Base-by-base conservation (phyloP, 352 stramenopile genomes). In the Phytopythium chamaehyphon region DNA sequence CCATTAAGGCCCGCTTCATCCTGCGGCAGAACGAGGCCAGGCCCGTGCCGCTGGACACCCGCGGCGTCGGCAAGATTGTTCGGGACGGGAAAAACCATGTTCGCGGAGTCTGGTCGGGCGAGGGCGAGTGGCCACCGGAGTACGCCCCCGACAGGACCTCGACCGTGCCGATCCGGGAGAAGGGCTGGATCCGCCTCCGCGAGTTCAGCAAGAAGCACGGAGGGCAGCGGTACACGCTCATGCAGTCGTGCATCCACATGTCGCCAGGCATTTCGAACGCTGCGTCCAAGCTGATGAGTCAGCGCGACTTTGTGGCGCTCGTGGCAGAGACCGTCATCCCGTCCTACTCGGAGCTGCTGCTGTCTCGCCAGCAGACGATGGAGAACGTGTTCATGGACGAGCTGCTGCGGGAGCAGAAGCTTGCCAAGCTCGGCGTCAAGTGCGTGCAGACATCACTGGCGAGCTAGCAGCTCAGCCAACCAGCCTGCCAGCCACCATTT, bases 341-440 rank as follows among this genome's bases (percentile, higher is more conserved):
- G 40, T 74, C 61, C 7, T 74, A 74, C 49, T 56, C 42, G 33
- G 61, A 64, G 57, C 62, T 73, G 42, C 54, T 73, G 18, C 49
- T 68, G 0, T 54, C 54, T 0, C 61, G 64, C 18, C 61, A 73
- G 42, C 64, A 73, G 42, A 47, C 61, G 45, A 62, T 73, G 19
- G 64, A 73, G 51, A 73, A 73, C 44, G 47, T 46, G 33, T 62
- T 70, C 38, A 53, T 73, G n/a, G 64, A 73, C 49, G 64, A 73
- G 51, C 63, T 73, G 45, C 61, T 73, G 36, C 39, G 66, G 35
- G 47, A 49, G 21, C 22, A 47, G 42, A 47, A 46, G 40, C 28
- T 33, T 9, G 28, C 28, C 28, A 33, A 33, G 28, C 28, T 33
- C 28, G 28, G 28, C 28, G 28, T 33, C 5, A 33, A 33, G 28